Percentiles rank a stretch among this genome's conserved stretches.
phyloP scores from a whole-genome alignment of 805 yeast genomes.

The Yarrowia alimentaria region DNA sequence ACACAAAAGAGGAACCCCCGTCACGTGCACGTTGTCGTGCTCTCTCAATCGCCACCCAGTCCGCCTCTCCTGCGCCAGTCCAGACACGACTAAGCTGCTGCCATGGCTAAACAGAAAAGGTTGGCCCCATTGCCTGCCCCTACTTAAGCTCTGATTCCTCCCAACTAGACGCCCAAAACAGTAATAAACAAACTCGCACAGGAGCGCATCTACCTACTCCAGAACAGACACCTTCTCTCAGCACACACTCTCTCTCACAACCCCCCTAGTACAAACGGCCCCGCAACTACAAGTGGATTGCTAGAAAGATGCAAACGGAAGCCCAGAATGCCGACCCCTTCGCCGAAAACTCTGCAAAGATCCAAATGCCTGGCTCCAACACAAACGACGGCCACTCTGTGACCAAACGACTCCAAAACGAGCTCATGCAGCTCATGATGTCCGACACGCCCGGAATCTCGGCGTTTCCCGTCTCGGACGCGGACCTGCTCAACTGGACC shows the following conservation, averaged over 20 bases:
- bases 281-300: background rate
- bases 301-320: constrained; percentile 19
- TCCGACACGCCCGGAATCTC: constrained; percentile 50
- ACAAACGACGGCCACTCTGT: constrained; percentile 48
- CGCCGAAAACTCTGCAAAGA: constrained; percentile 26
- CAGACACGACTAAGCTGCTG: no score
- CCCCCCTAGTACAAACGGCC: background rate
- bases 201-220: background rate
- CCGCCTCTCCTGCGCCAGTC: no score
- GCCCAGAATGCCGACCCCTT: constrained; percentile 23
- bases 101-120: no score
- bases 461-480: constrained; percentile 55
- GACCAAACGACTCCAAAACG: constrained; percentile 51
- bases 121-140: no score
- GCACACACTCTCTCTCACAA: background rate
- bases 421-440: constrained; percentile 54
- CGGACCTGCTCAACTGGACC: constrained; percentile 55
- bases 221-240: background rate
- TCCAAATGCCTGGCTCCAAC: constrained; percentile 27
- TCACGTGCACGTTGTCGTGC: no score
- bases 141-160: no score
- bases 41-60: no score
- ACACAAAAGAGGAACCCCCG: no score
- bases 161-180: no score
- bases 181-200: no score